phyloP scores from a whole-genome alignment of 2,329 filamentous ascomycete genomes.

The Didymellaceae sp. region DNA sequence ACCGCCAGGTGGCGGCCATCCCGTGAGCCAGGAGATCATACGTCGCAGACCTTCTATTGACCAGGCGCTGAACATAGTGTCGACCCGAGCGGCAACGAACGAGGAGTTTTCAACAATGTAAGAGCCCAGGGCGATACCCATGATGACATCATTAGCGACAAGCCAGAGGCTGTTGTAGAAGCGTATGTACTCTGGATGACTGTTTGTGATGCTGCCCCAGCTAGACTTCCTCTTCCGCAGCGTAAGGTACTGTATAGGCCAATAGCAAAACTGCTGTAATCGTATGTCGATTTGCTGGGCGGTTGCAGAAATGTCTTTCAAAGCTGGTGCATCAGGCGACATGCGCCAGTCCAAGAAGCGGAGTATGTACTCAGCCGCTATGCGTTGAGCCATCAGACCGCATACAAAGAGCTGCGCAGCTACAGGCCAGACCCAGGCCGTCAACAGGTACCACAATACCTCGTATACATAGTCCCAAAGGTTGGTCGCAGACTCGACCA shows the following conservation, averaged over 20 bases:
- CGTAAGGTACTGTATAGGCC: conserved; percentile 95
- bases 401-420: conserved; percentile 75
- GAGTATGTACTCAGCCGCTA: conserved; percentile 80
- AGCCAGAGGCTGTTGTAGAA: conserved; percentile 99
- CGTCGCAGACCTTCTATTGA: conserved; percentile 86
- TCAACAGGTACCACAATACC: conserved; percentile 73
- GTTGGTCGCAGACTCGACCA: conserved; percentile 90
- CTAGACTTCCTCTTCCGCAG: conserved; percentile 86
- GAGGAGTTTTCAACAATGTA: conserved; percentile 96
- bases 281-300: conserved; percentile 98
- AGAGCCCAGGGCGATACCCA: conserved; percentile 92
- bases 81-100: conserved; percentile 82
- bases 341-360: conserved; percentile 84
- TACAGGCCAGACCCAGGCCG: conserved; percentile 78
- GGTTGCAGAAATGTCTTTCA: conserved; percentile 95
- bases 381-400: conserved; percentile 77
- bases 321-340: conserved; percentile 73
- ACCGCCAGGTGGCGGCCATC: conserved; percentile 78
- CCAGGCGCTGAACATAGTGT: conserved; percentile 76
- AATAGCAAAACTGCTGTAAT: conserved; percentile 97
- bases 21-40: conserved; percentile 95
- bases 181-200: conserved; percentile 95
- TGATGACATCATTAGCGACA: conserved; percentile 97
- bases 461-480: conserved; percentile 77
- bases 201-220: conserved; percentile 95